Base-by-base conservation (phyloP, 2,329 filamentous ascomycete species). In the Calycina herbarum region DNA sequence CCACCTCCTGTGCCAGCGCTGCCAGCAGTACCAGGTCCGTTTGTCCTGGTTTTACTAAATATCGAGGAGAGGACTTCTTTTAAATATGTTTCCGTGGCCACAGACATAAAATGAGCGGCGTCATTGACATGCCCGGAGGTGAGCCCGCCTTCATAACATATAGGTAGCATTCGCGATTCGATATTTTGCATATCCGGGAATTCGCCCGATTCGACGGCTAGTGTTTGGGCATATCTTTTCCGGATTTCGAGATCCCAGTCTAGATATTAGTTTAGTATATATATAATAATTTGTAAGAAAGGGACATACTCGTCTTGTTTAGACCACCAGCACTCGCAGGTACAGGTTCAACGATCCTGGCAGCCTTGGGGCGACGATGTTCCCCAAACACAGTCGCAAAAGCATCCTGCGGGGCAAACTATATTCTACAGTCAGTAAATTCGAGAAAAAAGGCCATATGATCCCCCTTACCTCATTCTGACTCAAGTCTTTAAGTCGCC, bases 311-410 rank as follows among this genome's bases (percentile, higher is more conserved):
- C 82, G 94, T 89, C 71, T 87, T 93, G 71, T 92, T 93, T 57
- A 94, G 83, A 24, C 90, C 90, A 33, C 87, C 89, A 29, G 89
- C 89, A 73, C 87, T 88, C 33, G 88, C 83, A 31, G 89, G 88
- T 8, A 87, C 84, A 64, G 92, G 86, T 35, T 89, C 84, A 33
- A 83, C 81, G 57, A 83, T 75, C 72, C 82, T 83, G 63, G 67
- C 38, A 48, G 67, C 48, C 59, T 77, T 75, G 31, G 77, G 75
- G 8, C 77, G 76, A 4, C 79, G 77, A 62, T 71, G 67, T 57
- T 76, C 75, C 29, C 71, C 71, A 66, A 76, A 72, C n/a, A 76
- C 70, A 67, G 69, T 74, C 5, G 73, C 66, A 66, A 75, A 72
- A 35, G 71, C 72, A 62, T 74, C 70, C 20, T 70, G 72, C 20